A percentile compares a stretch with the other conserved stretches of the same genome.
These are phyloP conservation scores for Lupinus albus DNA, from an alignment of 306 rosid genomes.

Conservation along the genomic window DNA sequence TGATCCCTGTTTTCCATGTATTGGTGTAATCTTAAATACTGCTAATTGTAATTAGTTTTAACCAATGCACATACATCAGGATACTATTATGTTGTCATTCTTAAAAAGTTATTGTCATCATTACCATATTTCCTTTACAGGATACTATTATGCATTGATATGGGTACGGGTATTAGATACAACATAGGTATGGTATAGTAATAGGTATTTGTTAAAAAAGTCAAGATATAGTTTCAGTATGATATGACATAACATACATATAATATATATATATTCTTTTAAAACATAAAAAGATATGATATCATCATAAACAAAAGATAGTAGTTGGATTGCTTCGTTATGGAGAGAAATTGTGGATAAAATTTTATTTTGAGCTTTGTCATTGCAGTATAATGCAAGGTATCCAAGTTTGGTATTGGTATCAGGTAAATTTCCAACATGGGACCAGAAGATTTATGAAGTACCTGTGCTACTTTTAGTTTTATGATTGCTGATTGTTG, in stretches of 20 bases:
- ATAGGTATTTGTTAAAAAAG: no score
- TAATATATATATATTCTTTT: no score
- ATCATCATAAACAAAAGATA: no score
- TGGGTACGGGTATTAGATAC: no score
- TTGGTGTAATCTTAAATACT: not conserved
- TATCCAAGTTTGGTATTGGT: not conserved
- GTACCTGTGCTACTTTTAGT: not conserved
- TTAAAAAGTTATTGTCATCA: not conserved
- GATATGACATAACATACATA: no score
- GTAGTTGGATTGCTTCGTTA: no score
- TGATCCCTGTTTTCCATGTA: not conserved
- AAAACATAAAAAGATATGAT: no score
- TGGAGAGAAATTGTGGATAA: not conserved
- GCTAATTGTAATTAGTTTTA: not conserved
- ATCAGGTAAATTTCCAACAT: not conserved
- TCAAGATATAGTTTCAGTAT: no score
- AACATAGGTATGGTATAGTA: no score
- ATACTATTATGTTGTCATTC: not conserved
- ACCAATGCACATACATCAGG: conserved; percentile 1
- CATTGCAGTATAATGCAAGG: not conserved
- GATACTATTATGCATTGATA: no score
- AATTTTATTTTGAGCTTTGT: not conserved
- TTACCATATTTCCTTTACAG: no score
- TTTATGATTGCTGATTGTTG: not conserved
- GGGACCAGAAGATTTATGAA: not conserved